Conservation (phyloP, 2,329 filamentous ascomycete genomes). For the Xylaria arbuscula region DNA sequence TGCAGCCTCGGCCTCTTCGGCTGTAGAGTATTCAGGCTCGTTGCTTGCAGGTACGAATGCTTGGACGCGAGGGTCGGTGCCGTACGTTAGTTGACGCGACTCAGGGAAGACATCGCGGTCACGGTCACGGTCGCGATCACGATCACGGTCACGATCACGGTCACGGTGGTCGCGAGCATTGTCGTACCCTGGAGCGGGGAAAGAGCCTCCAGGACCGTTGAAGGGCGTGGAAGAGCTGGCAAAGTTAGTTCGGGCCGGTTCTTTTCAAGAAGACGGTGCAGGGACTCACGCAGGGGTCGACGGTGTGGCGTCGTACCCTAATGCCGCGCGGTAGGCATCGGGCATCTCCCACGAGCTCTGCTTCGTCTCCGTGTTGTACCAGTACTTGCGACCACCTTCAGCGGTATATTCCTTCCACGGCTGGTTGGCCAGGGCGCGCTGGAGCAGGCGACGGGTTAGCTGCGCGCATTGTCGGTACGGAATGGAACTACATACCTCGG, state of each 20-base stretch:
- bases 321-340: constrained; percentile 79
- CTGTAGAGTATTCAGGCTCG: constrained; percentile 81
- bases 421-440: constrained; percentile 84
- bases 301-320: constrained; percentile 67
- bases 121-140: no score
- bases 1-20: constrained; percentile 90
- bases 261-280: not conserved
- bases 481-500: constrained; percentile 70
- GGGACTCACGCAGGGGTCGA: constrained; percentile 57
- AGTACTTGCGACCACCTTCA: constrained; percentile 90
- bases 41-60: constrained; percentile 71
- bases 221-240: constrained; percentile 56
- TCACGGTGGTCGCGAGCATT: constrained; percentile 51
- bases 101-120: constrained; percentile 59
- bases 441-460: constrained; percentile 38
- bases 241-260: constrained; percentile 13
- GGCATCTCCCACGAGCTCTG: constrained; percentile 97
- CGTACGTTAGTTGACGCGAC: constrained; percentile 68
- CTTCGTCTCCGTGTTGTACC: constrained; percentile 92
- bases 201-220: constrained; percentile 54
- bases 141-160: no score
- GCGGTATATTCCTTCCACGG: constrained; percentile 95
- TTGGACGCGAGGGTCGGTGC: constrained; percentile 66
- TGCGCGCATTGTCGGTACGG: constrained; percentile 1
- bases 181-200: constrained; percentile 36